phyloP scores from a whole-genome alignment of 345 rosid genomes.

The Iberis pinnata region DNA sequence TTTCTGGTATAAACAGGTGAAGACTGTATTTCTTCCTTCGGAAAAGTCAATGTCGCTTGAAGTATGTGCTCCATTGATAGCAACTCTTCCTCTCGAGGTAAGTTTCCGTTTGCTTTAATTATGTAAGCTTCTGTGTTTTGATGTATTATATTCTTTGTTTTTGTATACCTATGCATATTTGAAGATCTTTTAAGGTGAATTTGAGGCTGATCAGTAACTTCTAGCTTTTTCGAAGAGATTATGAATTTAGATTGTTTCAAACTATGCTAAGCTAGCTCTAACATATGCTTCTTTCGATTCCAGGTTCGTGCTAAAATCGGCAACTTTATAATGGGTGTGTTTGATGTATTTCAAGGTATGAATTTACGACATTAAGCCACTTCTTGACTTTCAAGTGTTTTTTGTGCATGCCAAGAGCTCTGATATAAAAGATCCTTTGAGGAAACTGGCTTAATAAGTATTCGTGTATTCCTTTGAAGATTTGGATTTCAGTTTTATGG shows the following conservation, averaged over 20 bases:
- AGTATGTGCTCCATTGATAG: conserved; percentile 85
- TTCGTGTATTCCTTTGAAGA: conserved; percentile 34
- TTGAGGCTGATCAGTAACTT: neutral
- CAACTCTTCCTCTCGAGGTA: conserved; percentile 94
- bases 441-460: conserved; percentile 1
- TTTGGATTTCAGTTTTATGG: conserved; percentile 85
- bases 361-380: neutral
- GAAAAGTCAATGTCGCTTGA: conserved; percentile 64
- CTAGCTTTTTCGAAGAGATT: neutral
- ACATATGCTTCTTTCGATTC: neutral
- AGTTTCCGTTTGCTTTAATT: conserved; percentile 12
- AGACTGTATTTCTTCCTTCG: conserved; percentile 64
- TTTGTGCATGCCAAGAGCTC: conserved; percentile 1
- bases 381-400: conserved; percentile 4
- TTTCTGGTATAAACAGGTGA: conserved; percentile 49
- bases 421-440: neutral
- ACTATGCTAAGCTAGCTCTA: conserved; percentile 10
- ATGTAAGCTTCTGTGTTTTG: neutral
- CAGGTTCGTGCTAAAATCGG: conserved; percentile 80
- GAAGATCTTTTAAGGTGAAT: neutral
- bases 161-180: neutral
- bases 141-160: neutral
- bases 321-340: conserved; percentile 66
- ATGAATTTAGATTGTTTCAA: neutral
- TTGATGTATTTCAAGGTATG: conserved; percentile 80